These are phyloP conservation scores for Rehmannia glutinosa DNA, from an alignment of 257 asterid species.

Conservation along the genomic window DNA sequence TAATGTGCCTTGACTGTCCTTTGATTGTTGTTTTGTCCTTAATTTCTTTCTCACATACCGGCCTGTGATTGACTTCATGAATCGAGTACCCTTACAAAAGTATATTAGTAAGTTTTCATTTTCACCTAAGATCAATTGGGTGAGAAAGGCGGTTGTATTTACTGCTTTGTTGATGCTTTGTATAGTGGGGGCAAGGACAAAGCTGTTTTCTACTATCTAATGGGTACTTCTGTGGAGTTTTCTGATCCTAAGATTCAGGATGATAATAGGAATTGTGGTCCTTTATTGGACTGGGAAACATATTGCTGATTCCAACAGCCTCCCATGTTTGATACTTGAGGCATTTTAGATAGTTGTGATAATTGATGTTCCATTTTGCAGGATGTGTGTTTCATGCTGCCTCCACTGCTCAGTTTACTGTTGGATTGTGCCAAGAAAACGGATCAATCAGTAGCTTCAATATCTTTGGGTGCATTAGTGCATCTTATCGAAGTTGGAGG, in stretches of 20 bases:
- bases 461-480: conserved; percentile 94
- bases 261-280: not conserved
- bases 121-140: not conserved
- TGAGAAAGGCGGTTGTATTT: conserved; percentile 13
- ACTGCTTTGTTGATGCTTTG: not conserved
- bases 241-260: conserved; percentile 11
- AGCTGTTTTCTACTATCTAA: too few species aligned
- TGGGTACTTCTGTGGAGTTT: not conserved
- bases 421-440: conserved; percentile 97
- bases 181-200: too few species aligned
- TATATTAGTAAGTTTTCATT: conserved; percentile 1
- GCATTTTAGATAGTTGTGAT: conserved; percentile 21
- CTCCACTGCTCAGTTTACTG: conserved; percentile 86
- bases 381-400: conserved; percentile 98
- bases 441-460: conserved; percentile 92
- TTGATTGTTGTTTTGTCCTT: not conserved
- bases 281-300: conserved; percentile 1
- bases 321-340: conserved; percentile 10
- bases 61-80: not conserved
- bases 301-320: not conserved
- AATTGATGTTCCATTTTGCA: conserved; percentile 36
- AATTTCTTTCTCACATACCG: not conserved
- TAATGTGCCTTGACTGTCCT: not conserved
- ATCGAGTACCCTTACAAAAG: not conserved
- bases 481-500: conserved; percentile 99